Base-by-base conservation (phyloP, 2,329 filamentous ascomycete species). In the Tolypocladium capitatum region DNA sequence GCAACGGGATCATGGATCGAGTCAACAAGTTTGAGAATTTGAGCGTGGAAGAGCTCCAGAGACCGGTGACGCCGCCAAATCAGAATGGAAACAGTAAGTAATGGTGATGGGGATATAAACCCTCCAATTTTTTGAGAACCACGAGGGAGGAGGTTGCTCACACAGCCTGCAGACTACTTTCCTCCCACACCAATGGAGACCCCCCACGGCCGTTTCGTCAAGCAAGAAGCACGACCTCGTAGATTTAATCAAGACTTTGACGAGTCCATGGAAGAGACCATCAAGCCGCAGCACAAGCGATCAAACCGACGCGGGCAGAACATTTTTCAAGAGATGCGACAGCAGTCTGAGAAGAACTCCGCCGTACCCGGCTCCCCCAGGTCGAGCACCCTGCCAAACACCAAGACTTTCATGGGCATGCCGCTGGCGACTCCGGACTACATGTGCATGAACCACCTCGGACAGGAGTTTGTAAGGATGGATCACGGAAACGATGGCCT, bases 131-230 rank as follows among this genome's bases (percentile, higher is more conserved):
- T 10, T 30, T 13, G 16, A n/a, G 14, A 27, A 27, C 7, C 2
- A 51, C 36, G 36, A 31, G 46, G 46, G n/a, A n/a, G 24, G 24
- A 5, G 45, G n/a, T 50, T 11, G 45, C 16, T 31, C 30, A 50
- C 46, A 43, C 45, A 48, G 42, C 51, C 32, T 14, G 9, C 49
- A 81, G 81, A 69, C 54, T 82, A 79, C 56, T 77, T 78, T 53
- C 83, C 83, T 49, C 75, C 81, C 42, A 86, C 83, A 28, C 83
- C 84, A 46, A 76, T 75, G 56, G 77, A 80, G 46, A 84, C 80
- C 20, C 81, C 83, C 40, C 71, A 74, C 52, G 65, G 73, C 51
- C 65, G 68, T 45, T 56, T 67, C 38, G 56, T 62, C 41, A 73
- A 73, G 63, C 65, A 69, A 34, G 60, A 67, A 43, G 53, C 63